Conservation (phyloP, 805 yeast species). For the Candida chilensis region DNA sequence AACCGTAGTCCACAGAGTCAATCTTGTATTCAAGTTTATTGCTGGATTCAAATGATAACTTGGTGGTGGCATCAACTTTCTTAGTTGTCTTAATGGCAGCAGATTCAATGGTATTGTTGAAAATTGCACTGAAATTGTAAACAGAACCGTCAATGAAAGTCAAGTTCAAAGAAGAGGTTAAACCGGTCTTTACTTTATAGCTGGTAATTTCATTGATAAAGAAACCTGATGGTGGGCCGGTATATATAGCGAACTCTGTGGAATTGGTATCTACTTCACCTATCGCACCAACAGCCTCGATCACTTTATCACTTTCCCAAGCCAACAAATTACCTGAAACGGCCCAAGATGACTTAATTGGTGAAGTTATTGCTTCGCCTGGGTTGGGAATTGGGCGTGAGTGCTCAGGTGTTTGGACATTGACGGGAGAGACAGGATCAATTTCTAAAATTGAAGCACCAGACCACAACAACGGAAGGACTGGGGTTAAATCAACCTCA, state of each 20-base stretch:
- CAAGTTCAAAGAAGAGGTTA: constrained; percentile 12
- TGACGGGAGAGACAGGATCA: constrained; percentile 16
- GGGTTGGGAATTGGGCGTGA: constrained; percentile 12
- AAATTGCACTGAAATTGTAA: constrained; percentile 8
- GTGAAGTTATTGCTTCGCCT: too few relatives aligned
- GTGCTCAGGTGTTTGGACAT: constrained; percentile 7
- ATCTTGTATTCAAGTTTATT: too few relatives aligned
- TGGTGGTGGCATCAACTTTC: constrained; percentile 4
- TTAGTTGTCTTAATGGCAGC: constrained; percentile 7
- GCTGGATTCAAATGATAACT: too few relatives aligned
- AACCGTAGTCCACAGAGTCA: too few relatives aligned
- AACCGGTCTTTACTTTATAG: constrained; percentile 6
- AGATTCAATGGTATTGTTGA: constrained; percentile 7
- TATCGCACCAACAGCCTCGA: constrained; percentile 9
- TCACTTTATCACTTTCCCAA: constrained; percentile 11
- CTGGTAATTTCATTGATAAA: constrained; percentile 13
- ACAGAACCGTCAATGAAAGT: constrained; percentile 12
- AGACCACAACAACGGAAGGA: constrained; percentile 17
- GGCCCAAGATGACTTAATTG: too few relatives aligned
- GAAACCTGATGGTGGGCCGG: constrained; percentile 12
- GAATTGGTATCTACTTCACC: too few relatives aligned
- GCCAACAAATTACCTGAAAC: constrained; percentile 15
- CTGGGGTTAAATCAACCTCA: constrained; percentile 14
- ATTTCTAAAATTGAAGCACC: constrained; percentile 10
- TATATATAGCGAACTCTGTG: constrained; percentile 6